Evolutionary conservation across 352 stramenopile genomes (phyloP).

Genomic region (Achlya hypogyna): DNA sequence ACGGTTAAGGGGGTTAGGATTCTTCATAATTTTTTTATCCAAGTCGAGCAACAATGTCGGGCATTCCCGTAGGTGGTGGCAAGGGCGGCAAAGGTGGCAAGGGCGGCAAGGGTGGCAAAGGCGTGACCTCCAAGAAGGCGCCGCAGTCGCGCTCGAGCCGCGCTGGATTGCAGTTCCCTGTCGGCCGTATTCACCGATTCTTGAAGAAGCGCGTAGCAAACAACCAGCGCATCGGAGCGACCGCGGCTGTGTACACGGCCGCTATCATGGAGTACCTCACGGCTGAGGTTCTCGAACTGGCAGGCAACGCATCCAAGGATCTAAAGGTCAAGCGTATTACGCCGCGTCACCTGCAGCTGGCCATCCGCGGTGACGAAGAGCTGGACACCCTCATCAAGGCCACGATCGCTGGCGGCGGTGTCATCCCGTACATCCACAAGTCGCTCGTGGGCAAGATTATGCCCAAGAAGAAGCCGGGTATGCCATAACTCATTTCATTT

Average conservation of each 20-base stretch:
- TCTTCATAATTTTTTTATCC: slow-evolving; percentile 1
- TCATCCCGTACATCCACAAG: slow-evolving; percentile 99
- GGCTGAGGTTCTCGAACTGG: slow-evolving; percentile 99
- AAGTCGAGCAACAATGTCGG: neutral
- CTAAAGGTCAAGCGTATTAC: slow-evolving; percentile 98
- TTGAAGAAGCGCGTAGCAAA: slow-evolving; percentile 98
- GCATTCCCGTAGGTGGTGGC: slow-evolving; percentile 7
- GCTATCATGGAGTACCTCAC: slow-evolving; percentile 99
- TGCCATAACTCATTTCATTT: slow-evolving; percentile 24
- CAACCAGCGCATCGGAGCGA: slow-evolving; percentile 98
- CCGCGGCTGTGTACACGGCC: slow-evolving; percentile 98
- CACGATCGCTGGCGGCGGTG: slow-evolving; percentile 99
- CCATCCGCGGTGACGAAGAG: slow-evolving; percentile 99
- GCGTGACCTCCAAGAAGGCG: slow-evolving; percentile 97
- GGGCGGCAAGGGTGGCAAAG: slow-evolving; percentile 98
- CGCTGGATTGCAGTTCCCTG: slow-evolving; percentile 98
- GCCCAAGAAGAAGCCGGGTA: slow-evolving; percentile 77
- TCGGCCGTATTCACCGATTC: slow-evolving; percentile 99
- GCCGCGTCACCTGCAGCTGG: slow-evolving; percentile 97
- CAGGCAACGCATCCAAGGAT: slow-evolving; percentile 96
- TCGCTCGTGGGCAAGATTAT: slow-evolving; percentile 97
- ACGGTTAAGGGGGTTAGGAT: neutral
- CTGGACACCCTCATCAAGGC: slow-evolving; percentile 99
- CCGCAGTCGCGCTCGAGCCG: slow-evolving; percentile 97
- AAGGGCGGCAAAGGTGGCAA: slow-evolving; percentile 92